phyloP scores from a whole-genome alignment of 2,329 filamentous ascomycete genomes.

The Calonectria naviculata region DNA sequence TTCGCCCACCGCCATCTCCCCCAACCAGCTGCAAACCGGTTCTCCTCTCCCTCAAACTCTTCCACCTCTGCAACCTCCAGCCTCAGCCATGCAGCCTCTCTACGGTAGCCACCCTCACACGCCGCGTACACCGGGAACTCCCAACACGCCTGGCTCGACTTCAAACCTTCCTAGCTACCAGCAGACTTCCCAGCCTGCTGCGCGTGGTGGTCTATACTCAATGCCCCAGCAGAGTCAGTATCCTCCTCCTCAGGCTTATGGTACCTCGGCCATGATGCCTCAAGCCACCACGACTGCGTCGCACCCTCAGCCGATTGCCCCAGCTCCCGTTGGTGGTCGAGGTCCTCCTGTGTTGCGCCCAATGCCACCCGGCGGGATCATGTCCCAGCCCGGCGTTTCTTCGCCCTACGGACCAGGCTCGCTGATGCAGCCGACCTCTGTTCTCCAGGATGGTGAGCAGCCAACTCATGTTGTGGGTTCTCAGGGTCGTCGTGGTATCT shows the following conservation, averaged over 20 bases:
- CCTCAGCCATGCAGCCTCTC: constrained; percentile 54
- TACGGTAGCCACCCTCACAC: constrained; percentile 72
- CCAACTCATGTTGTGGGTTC: constrained; percentile 95
- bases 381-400: constrained; percentile 66
- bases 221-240: constrained; percentile 67
- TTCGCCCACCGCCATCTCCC: constrained; percentile 62
- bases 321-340: constrained; percentile 70
- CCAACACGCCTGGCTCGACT: constrained; percentile 68
- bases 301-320: constrained; percentile 81
- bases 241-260: constrained; percentile 65
- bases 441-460: constrained; percentile 68
- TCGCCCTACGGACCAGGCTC: constrained; percentile 71
- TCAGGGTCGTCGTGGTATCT: constrained; percentile 89
- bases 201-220: constrained; percentile 62
- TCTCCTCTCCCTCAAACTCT: constrained; percentile 64
- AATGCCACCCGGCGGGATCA: constrained; percentile 76
- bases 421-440: constrained; percentile 67
- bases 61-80: constrained; percentile 64
- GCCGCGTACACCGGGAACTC: constrained; percentile 71
- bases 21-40: constrained; percentile 61
- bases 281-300: constrained; percentile 74
- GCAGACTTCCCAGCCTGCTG: constrained; percentile 59
- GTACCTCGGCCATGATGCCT: constrained; percentile 72
- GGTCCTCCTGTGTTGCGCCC: constrained; percentile 72
- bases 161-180: constrained; percentile 66